These are phyloP conservation scores for Kwoniella dendrophila DNA, from an alignment of 768 basidiomycete genomes.

Conservation along the genomic window DNA sequence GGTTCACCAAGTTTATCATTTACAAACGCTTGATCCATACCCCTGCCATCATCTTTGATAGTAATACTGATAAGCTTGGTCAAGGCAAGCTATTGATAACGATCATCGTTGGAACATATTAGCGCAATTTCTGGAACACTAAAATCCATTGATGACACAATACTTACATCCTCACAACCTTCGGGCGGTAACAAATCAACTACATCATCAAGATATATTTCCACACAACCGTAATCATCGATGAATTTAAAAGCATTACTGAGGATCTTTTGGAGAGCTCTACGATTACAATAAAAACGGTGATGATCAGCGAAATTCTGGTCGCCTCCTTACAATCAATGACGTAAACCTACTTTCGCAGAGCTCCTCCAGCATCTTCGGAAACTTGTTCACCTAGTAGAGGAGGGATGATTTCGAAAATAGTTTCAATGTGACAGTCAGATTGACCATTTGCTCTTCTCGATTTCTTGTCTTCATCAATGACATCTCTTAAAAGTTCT, in stretches of 20 bases:
- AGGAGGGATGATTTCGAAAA: slow-evolving; percentile 51
- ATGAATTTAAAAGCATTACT: slow-evolving; percentile 52
- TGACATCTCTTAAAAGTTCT: slow-evolving; percentile 41
- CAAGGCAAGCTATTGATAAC: slow-evolving; percentile 23
- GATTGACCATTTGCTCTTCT: slow-evolving; percentile 33
- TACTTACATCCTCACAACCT: slow-evolving; percentile 45
- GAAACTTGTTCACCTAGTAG: slow-evolving; percentile 42
- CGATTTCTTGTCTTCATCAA: slow-evolving; percentile 32
- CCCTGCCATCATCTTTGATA: slow-evolving; percentile 44
- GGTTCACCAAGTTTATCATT: slow-evolving; percentile 42
- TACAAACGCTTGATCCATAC: slow-evolving; percentile 37
- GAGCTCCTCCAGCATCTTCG: slow-evolving; percentile 48
- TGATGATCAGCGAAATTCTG: background rate
- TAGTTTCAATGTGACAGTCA: slow-evolving; percentile 37
- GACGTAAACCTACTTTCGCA: slow-evolving; percentile 34
- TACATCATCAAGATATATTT: slow-evolving; percentile 45
- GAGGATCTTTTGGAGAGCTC: slow-evolving; percentile 45
- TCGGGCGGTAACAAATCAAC: slow-evolving; percentile 35
- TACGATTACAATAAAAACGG: background rate
- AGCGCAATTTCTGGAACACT: too few relatives aligned
- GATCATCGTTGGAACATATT: background rate
- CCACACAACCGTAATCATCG: slow-evolving; percentile 47
- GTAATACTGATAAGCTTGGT: slow-evolving; percentile 43
- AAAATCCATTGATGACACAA: too few relatives aligned
- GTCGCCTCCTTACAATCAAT: background rate